phyloP scores from a whole-genome alignment of 78 protist genomes.

The Polysphondylium violaceum region DNA sequence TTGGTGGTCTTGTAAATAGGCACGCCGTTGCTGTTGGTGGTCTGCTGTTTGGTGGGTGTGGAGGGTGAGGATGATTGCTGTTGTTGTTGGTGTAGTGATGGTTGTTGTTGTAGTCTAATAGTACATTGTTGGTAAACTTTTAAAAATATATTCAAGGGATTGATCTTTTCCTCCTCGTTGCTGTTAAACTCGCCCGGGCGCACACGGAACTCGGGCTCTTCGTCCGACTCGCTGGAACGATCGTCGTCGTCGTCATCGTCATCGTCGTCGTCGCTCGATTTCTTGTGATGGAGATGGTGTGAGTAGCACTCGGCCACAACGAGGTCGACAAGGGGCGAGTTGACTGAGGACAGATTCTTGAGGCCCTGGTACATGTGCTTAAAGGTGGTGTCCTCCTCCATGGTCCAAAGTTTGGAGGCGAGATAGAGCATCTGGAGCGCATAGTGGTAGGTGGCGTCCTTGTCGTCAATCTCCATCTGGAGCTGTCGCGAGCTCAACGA shows the following conservation, averaged over 20 bases:
- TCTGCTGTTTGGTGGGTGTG: slow-evolving; percentile 4
- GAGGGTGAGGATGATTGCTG: not conserved
- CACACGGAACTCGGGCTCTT: slow-evolving; percentile 66
- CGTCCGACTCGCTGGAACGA: slow-evolving; percentile 35
- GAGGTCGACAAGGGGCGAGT: slow-evolving; percentile 52
- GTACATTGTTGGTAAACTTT: slow-evolving; percentile 55
- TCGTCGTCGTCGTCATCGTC: slow-evolving; percentile 42
- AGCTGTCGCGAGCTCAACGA: not conserved
- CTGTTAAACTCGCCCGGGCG: slow-evolving; percentile 57
- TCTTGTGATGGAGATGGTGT: slow-evolving; percentile 55
- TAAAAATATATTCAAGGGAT: slow-evolving; percentile 54
- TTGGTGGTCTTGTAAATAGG: slow-evolving; percentile 1
- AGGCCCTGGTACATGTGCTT: slow-evolving; percentile 73
- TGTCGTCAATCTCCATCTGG: slow-evolving; percentile 52
- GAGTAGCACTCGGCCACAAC: slow-evolving; percentile 71
- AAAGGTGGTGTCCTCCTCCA: slow-evolving; percentile 47
- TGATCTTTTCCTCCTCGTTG: slow-evolving; percentile 68
- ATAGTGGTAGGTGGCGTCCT: slow-evolving; percentile 60
- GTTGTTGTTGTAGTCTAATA: slow-evolving; percentile 1
- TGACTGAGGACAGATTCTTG: slow-evolving; percentile 25
- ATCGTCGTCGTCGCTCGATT: not conserved
- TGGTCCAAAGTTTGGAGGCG: slow-evolving; percentile 76
- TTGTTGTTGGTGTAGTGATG: slow-evolving; percentile 31
- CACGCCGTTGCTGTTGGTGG: slow-evolving; percentile 7
- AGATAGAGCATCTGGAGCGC: slow-evolving; percentile 65